These are phyloP conservation scores for Phytophthora litchii DNA, from an alignment of 352 stramenopile genomes.

Conservation along the genomic window DNA sequence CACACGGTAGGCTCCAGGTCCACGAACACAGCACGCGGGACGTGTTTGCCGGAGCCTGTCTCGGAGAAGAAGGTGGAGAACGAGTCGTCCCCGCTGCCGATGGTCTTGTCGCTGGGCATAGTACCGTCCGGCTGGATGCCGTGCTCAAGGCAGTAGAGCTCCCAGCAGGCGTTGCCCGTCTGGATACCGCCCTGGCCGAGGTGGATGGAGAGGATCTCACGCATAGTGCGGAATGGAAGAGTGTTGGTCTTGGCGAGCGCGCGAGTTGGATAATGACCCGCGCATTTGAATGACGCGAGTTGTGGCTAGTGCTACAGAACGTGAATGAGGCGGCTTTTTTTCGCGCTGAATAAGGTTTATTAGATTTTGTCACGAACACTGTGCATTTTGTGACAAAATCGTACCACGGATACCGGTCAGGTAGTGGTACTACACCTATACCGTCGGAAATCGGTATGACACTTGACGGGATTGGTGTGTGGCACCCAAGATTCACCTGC, in stretches of 20 bases:
- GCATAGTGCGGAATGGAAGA: conserved; percentile 51
- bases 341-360: conserved; percentile 37
- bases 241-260: conserved; percentile 12
- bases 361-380: not conserved
- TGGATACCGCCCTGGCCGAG: conserved; percentile 93
- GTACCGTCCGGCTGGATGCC: conserved; percentile 93
- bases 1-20: conserved; percentile 98
- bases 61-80: conserved; percentile 91
- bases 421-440: no score
- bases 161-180: conserved; percentile 91
- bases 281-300: not conserved
- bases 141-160: conserved; percentile 94
- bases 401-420: not conserved
- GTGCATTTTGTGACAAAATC: not conserved
- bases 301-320: not conserved
- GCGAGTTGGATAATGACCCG: conserved; percentile 12
- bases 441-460: no score
- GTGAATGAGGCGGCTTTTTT: conserved; percentile 76
- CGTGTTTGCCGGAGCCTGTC: conserved; percentile 76
- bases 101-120: conserved; percentile 58
- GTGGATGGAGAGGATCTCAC: conserved; percentile 97
- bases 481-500: not conserved
- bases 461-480: not conserved
- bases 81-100: conserved; percentile 56
- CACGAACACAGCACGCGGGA: conserved; percentile 90